These are phyloP conservation scores for Xerocomus amazonicus DNA, from an alignment of 1,284 basidiomycete species.

Conservation along the genomic window DNA sequence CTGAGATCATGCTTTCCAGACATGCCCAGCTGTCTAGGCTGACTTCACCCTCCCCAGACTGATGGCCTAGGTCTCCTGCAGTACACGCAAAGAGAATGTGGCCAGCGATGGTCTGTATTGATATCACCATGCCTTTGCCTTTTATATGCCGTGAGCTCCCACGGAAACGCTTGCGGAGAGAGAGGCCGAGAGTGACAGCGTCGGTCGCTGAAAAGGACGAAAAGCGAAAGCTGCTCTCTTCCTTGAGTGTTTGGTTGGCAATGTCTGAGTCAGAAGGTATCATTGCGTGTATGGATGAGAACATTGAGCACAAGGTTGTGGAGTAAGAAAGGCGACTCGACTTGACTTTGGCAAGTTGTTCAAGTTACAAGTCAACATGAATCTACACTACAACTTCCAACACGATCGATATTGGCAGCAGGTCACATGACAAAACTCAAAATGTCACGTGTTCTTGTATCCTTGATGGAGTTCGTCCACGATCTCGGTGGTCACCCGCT, in stretches of 20 bases:
- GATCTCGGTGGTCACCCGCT: slow-evolving; percentile 67
- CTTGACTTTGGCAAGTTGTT: background rate
- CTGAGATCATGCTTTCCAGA: slow-evolving; percentile 73
- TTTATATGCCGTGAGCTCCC: slow-evolving; percentile 65
- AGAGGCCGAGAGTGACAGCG: slow-evolving; percentile 75
- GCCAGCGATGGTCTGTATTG: slow-evolving; percentile 72
- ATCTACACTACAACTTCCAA: background rate
- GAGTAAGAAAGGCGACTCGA: slow-evolving; percentile 9
- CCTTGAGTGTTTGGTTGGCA: slow-evolving; percentile 62
- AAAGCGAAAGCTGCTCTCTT: slow-evolving; percentile 68
- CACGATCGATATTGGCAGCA: background rate
- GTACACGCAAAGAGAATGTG: slow-evolving; percentile 78
- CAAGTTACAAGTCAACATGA: too few relatives aligned
- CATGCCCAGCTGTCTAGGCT: slow-evolving; percentile 75
- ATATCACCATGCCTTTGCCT: slow-evolving; percentile 75
- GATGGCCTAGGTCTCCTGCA: slow-evolving; percentile 68
- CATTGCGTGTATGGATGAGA: slow-evolving; percentile 57
- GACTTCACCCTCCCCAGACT: slow-evolving; percentile 65
- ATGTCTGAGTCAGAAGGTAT: slow-evolving; percentile 66
- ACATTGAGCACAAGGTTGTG: slow-evolving; percentile 31
- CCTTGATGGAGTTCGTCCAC: slow-evolving; percentile 76
- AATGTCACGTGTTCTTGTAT: slow-evolving; percentile 16
- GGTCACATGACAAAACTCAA: slow-evolving; percentile 31
- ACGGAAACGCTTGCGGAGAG: slow-evolving; percentile 74
- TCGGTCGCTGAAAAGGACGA: slow-evolving; percentile 69